Base-by-base conservation (phyloP, 1,284 basidiomycete species). In the Sphaerobolus stellatus region DNA sequence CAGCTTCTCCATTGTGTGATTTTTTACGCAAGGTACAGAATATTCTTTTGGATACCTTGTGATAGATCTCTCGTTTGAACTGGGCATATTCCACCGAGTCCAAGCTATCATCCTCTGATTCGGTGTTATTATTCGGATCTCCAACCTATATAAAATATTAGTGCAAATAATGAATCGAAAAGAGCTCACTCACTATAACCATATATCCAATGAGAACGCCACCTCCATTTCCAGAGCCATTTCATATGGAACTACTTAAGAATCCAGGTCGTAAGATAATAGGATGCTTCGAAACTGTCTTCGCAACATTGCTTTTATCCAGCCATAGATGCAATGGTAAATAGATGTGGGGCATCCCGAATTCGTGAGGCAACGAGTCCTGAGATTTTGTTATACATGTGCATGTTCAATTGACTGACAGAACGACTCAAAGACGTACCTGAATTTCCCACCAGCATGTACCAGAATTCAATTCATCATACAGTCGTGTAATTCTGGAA, bases 211-310 rank as follows among this genome's bases (percentile, higher is more conserved):
- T 38, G n/a, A 38, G 22, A n/a, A 38, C 22, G 3, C 66, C 62
- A 20, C 67, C 66, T 9, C 68, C 67, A 54, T 70, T 70, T 1
- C 68, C 67, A 14, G 68, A 70, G 16, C 56, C 66, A 59, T 70
- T 69, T 24, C 65, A 52, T 20, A 69, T 68, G 1, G 58, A 33
- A 9, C 63, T 43, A 33, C 64, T 62, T 6, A 69, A 61, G 54
- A 56, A 66, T 2, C 57, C 56, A 1, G 62, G 50, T 3, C 58
- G 61, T 16, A 65, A 18, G 14, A 68, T 36, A 52, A 69, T 68
- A 2, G 68, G 68, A 48, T 66, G 60, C 52, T 62, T 67, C 30
- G 64, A 65, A 2, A 68, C 63, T 20, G 58, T 60, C 5, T 58
- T 59, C 16, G 63, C 59, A n/a, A 66, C 65, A 6, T 62, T 45